Base-by-base conservation (phyloP, 73 alveolate genomes). In the Loxodes magnus region DNA sequence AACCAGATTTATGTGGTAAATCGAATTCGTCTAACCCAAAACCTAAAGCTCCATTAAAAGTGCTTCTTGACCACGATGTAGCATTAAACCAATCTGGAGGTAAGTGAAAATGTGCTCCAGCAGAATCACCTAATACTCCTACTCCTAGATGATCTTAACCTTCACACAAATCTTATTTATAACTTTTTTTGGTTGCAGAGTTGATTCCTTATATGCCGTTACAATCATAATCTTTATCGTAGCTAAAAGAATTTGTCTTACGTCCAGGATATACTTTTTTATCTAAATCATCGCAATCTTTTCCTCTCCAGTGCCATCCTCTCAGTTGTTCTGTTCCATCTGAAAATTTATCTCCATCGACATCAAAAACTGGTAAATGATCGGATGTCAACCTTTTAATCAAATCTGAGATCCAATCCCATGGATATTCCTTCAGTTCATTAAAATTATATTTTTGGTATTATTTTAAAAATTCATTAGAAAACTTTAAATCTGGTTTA, bases 281-380 rank as follows among this genome's bases (percentile, higher is more conserved):
- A 2, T 28, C 6, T 31, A 26, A 26, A 5, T 50, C 63, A n/a
- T 50, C 37, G 63, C 63, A 50, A 17, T 50, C 63, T 4, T 12
- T 4, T 10, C 63, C 63, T 23, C 63, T 23, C 63, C 63, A 50
- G 37, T 50, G 23, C 26, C 30, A 28, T 6, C 63, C 63, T 20
- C 63, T 33, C 24, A 50, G 3, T 17, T n/a, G 17, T 20, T 31
- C 50, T 3, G 30, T 26, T n/a, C n/a, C n/a, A 26, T 42, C 30
- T 10, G 63, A 50, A 17, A 50, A 50, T 20, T 28, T 37, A 12
- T 50, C 63, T 5, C 37, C 37, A 50, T 50, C 63, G 5, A 26
- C 50, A 12, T 50, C 63, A 10, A 50, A 33, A 3, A 26, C 19
- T 21, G 63, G 63, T 20, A 26, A 28, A 22, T 50, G 63, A 3